phyloP scores from a whole-genome alignment of 78 protist genomes.

The Ministeria vibrans region DNA sequence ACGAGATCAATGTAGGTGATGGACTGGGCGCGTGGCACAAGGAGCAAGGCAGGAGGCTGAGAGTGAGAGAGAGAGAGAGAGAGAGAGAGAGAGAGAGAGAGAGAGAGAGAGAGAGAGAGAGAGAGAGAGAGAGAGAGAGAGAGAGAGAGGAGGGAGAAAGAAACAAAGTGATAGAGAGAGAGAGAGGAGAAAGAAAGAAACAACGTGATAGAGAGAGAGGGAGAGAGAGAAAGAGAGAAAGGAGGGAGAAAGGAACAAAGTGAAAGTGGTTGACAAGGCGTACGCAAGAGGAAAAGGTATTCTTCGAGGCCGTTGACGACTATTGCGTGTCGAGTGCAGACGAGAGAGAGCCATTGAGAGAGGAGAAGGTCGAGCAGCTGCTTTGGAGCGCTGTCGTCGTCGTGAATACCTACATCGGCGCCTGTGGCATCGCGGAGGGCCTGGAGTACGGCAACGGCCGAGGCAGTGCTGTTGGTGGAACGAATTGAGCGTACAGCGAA shows the following conservation, averaged over 20 bases:
- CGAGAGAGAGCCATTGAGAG: too few species aligned
- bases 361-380: too few species aligned
- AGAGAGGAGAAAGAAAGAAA: background rate
- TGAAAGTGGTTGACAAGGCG: background rate
- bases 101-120: constrained; percentile 17
- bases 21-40: too few species aligned
- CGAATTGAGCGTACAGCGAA: background rate
- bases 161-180: background rate
- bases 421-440: too few species aligned
- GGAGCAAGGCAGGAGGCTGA: too few species aligned
- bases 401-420: too few species aligned
- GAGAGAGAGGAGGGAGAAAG: constrained; percentile 7
- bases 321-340: background rate
- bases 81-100: constrained; percentile 18
- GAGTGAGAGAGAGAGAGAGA: constrained; percentile 13
- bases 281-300: background rate
- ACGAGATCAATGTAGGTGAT: too few species aligned
- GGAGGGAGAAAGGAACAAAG: too few species aligned
- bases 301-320: background rate
- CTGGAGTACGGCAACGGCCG: background rate
- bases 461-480: background rate
- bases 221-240: too few species aligned
- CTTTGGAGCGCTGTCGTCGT: too few species aligned
- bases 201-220: background rate
- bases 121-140: constrained; percentile 18